Conservation (phyloP, 169 alveolate species). For the Eimeria nieschulzi region DNA sequence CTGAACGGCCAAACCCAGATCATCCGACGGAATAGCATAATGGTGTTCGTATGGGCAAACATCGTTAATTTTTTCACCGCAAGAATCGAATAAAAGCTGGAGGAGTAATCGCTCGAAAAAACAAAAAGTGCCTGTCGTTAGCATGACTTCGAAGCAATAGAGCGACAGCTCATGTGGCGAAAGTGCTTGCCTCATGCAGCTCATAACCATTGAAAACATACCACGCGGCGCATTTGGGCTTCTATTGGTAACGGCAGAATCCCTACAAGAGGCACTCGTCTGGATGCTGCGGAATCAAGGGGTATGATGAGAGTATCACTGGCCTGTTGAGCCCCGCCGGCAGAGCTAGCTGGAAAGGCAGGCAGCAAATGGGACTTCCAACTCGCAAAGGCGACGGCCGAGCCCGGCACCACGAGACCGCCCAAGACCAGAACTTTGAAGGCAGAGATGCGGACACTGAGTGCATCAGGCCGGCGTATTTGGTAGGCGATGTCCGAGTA, state of each 20-base stretch:
- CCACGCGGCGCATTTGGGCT: slow-evolving; percentile 40
- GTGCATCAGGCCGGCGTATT: slow-evolving; percentile 77
- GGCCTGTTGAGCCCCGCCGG: background rate
- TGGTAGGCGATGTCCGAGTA: slow-evolving; percentile 78
- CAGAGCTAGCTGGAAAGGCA: background rate
- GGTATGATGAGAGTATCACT: background rate
- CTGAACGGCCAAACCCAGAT: background rate
- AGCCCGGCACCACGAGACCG: slow-evolving; percentile 64
- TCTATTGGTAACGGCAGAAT: slow-evolving; percentile 5
- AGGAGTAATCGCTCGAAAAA: too few relatives aligned
- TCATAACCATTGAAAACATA: background rate
- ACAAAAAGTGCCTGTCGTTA: too few relatives aligned
- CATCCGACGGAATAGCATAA: background rate
- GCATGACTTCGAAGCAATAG: too few relatives aligned
- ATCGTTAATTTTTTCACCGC: too few relatives aligned
- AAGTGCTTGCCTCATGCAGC: background rate
- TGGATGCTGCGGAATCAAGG: background rate
- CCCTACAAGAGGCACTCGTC: slow-evolving; percentile 13
- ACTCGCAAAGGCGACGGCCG: slow-evolving; percentile 63
- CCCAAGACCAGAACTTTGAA: slow-evolving; percentile 75
- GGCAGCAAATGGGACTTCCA: background rate
- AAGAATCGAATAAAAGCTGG: too few relatives aligned
- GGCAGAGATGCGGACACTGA: slow-evolving; percentile 73
- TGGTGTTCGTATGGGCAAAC: too few relatives aligned
- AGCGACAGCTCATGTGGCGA: too few relatives aligned